Percentiles rank a stretch among this genome's conserved stretches.
phyloP scores from a whole-genome alignment of 768 basidiomycete species.

The Clitopilus passeckerianus region DNA sequence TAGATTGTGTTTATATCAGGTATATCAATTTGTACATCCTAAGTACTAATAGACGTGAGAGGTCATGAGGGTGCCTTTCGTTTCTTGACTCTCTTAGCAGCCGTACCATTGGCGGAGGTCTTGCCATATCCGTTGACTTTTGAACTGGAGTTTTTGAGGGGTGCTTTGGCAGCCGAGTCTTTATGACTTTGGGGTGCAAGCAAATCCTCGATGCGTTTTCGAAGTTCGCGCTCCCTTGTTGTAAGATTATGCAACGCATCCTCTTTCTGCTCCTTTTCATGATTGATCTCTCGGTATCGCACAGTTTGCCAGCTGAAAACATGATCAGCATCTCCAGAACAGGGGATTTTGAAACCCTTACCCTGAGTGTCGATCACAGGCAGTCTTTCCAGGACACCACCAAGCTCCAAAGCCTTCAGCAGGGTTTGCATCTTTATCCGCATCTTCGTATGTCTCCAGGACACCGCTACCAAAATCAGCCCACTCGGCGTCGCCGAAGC shows the following conservation, averaged over 20 bases:
- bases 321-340: slow-evolving; percentile 3
- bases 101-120: slow-evolving; percentile 28
- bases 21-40: slow-evolving; percentile 1
- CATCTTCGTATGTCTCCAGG: slow-evolving; percentile 64
- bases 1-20: slow-evolving; percentile 1
- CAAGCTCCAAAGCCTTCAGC: slow-evolving; percentile 48
- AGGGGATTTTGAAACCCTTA: slow-evolving; percentile 23
- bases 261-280: slow-evolving; percentile 75
- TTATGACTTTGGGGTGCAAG: slow-evolving; percentile 42
- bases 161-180: slow-evolving; percentile 24
- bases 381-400: slow-evolving; percentile 77
- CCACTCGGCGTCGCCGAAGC: slow-evolving; percentile 80
- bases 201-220: slow-evolving; percentile 73
- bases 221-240: slow-evolving; percentile 71
- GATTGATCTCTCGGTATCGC: slow-evolving; percentile 63
- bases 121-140: slow-evolving; percentile 44
- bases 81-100: slow-evolving; percentile 56
- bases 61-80: slow-evolving; percentile 36
- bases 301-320: slow-evolving; percentile 70
- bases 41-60: slow-evolving; percentile 16
- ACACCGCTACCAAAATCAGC: slow-evolving; percentile 61
- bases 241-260: slow-evolving; percentile 63
- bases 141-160: slow-evolving; percentile 32
- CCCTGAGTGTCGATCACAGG: slow-evolving; percentile 79
- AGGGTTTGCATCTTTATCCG: slow-evolving; percentile 29